Evolutionary conservation across 169 alveolate species (phyloP), one percentile per base, ranked within the genome.

Genomic region (Eimeria acervulina): DNA sequence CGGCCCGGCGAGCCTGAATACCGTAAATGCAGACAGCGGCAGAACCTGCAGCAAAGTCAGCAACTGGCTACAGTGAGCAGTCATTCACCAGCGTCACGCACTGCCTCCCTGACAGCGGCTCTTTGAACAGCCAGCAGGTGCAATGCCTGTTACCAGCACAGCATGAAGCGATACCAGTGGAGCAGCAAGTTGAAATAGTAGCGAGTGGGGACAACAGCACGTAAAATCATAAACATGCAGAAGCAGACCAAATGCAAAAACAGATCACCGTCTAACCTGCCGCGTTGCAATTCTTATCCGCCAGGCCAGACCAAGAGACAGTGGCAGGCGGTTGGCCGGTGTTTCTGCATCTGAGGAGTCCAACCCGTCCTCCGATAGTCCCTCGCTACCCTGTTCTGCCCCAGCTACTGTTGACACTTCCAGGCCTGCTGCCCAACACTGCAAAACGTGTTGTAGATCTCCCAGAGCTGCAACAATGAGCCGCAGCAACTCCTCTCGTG

Each of bases 1-100:
- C 90, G 55, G 90, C 90, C 8, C 66, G 90, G 90, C 90, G 70
- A 26, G 90, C 90, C 90, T 81, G 90, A 19, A 44, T 10, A 81
- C 23, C 66, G 19, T 72, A 44, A 44, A 42, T 51, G 88, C 51
- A 78, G 63, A 31, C 28, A 81, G 8, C 28, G 0, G 55, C 66
- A 81, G 7, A 42, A 13, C 63, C 87, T 1, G 55, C 61, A 76
- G 63, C 52, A 38, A 23, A 31, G 4, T 28, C 87, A 76, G 38
- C 87, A 76, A 12, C 2, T 38, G 59, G 47, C 15, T 23, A 12
- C 33, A 12, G 61, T 40, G 63, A 23, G 87, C 36, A 44, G 61
- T 15, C 81, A 70, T 70, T n/a, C 81, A 70, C 47, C 40, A 28
- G 40, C 1, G 44, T 70, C 44, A 28, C 23, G 44, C 81, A 70